Conservation (phyloP, 2,329 filamentous ascomycete species). For the Thelonectria discophora region DNA sequence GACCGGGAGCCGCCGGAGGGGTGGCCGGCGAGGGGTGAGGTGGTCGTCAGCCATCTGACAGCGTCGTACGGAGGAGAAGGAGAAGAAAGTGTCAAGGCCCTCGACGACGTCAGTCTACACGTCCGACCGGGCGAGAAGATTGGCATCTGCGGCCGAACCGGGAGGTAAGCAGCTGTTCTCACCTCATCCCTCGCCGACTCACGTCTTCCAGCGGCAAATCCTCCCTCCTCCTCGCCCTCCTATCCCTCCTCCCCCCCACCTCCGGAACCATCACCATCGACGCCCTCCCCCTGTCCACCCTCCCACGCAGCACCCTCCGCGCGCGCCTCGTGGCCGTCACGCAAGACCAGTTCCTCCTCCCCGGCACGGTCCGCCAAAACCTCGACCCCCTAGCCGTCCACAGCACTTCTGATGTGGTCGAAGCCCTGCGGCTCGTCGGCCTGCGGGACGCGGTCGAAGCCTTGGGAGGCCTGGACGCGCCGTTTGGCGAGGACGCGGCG, state of each 20-base stretch:
- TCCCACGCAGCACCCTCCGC: constrained; percentile 55
- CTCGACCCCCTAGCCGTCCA: constrained; percentile 51
- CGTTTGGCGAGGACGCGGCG: constrained; percentile 46
- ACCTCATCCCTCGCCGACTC: constrained; percentile 16
- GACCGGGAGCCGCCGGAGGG: constrained; percentile 27
- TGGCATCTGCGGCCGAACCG: constrained; percentile 61
- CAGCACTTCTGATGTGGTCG: constrained; percentile 49
- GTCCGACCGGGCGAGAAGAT: constrained; percentile 55
- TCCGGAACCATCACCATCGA: constrained; percentile 54
- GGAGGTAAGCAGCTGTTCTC: constrained; percentile 37
- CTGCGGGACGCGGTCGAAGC: constrained; percentile 52
- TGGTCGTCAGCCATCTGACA: constrained; percentile 41
- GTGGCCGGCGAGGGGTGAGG: constrained; percentile 46
- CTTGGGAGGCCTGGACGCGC: constrained; percentile 49
- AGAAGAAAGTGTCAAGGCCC: constrained; percentile 31
- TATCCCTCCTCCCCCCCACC: constrained; percentile 57
- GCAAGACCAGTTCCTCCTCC: constrained; percentile 60
- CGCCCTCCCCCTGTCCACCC: constrained; percentile 49
- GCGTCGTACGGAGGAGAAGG: constrained; percentile 40
- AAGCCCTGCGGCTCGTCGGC: constrained; percentile 53
- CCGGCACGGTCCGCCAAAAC: constrained; percentile 57
- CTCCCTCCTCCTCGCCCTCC: constrained; percentile 57
- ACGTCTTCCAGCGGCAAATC: constrained; percentile 64
- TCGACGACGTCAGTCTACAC: constrained; percentile 36
- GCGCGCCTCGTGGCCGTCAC: constrained; percentile 56